These are phyloP conservation scores for Ordospora colligata DNA, from an alignment of 371 early-diverging fungal genomes.

Conservation along the genomic window DNA sequence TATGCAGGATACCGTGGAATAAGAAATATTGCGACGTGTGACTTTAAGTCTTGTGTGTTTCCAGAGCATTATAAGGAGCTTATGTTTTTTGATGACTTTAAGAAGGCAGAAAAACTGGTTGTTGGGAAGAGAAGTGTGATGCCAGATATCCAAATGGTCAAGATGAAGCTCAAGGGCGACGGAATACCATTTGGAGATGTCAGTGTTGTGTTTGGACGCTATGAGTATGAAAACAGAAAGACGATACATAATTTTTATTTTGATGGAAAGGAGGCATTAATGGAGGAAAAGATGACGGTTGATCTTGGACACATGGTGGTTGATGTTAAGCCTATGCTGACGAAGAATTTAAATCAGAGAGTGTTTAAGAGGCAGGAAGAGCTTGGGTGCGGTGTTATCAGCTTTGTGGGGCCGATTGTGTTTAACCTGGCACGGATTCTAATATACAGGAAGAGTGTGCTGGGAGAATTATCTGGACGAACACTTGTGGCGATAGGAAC, in stretches of 20 bases:
- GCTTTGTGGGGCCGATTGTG: constrained; percentile 53
- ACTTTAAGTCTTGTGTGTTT: constrained; percentile 29
- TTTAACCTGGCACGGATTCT: constrained; percentile 27
- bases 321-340: constrained; percentile 13
- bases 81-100: constrained; percentile 46
- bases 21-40: constrained; percentile 45
- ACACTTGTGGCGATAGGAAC: constrained; percentile 6
- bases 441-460: constrained; percentile 13
- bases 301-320: constrained; percentile 47
- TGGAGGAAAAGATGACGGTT: constrained; percentile 13
- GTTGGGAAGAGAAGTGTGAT: constrained; percentile 15
- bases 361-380: constrained; percentile 40
- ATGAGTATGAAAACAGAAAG: constrained; percentile 36
- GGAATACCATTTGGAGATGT: not conserved
- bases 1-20: constrained; percentile 47
- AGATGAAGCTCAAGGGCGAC: constrained; percentile 26
- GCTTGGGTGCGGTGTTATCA: constrained; percentile 45
- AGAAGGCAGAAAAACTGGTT: constrained; percentile 23
- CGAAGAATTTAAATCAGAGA: constrained; percentile 31
- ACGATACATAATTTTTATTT: constrained; percentile 46
- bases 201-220: constrained; percentile 37
- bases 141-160: constrained; percentile 13
- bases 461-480: not conserved
- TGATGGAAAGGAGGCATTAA: not conserved
- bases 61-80: constrained; percentile 52